Percentiles rank a stretch among this genome's conserved stretches.
These are phyloP conservation scores for Phytopythium boreale DNA, from an alignment of 352 stramenopile genomes.

Conservation along the genomic window DNA sequence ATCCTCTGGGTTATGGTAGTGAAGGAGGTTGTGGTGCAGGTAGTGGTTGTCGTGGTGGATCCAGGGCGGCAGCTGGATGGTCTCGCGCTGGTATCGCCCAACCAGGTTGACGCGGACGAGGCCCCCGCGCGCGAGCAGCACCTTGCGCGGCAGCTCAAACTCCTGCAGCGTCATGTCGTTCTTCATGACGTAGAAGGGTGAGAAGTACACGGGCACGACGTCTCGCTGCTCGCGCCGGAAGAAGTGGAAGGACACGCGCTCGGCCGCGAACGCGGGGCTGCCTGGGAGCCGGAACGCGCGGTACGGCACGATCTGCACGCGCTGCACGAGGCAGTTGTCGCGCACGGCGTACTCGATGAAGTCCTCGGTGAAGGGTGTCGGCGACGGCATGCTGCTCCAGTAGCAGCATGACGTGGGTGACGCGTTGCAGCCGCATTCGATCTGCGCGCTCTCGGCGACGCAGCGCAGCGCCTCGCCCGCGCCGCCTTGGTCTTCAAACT, in stretches of 20 bases:
- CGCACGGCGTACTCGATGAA: slow-evolving; percentile 76
- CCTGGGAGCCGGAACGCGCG: slow-evolving; percentile 76
- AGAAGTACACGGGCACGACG: slow-evolving; percentile 46
- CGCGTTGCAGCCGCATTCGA: slow-evolving; percentile 49
- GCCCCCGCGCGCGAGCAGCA: slow-evolving; percentile 37
- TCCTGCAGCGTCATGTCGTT: slow-evolving; percentile 77
- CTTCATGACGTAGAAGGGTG: slow-evolving; percentile 43
- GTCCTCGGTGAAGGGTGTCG: slow-evolving; percentile 49
- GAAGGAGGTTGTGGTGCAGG: slow-evolving; percentile 34
- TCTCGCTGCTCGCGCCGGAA: slow-evolving; percentile 25
- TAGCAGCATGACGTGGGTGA: slow-evolving; percentile 56
- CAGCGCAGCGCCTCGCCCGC: not conserved
- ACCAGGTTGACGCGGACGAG: slow-evolving; percentile 60
- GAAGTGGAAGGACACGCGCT: slow-evolving; percentile 72
- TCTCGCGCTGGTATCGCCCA: slow-evolving; percentile 69
- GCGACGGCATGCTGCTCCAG: slow-evolving; percentile 82
- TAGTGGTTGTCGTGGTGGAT: slow-evolving; percentile 8
- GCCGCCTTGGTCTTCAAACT: not conserved
- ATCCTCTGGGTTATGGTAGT: not conserved
- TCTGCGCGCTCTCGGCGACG: slow-evolving; percentile 5
- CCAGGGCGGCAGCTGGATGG: slow-evolving; percentile 51
- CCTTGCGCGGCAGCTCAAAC: slow-evolving; percentile 47
- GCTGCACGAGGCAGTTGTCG: slow-evolving; percentile 49
- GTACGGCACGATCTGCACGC: slow-evolving; percentile 73
- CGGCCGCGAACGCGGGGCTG: slow-evolving; percentile 70